These are phyloP conservation scores for Naganishia sp. DNA, from an alignment of 1,284 basidiomycete species.

Conservation along the genomic window DNA sequence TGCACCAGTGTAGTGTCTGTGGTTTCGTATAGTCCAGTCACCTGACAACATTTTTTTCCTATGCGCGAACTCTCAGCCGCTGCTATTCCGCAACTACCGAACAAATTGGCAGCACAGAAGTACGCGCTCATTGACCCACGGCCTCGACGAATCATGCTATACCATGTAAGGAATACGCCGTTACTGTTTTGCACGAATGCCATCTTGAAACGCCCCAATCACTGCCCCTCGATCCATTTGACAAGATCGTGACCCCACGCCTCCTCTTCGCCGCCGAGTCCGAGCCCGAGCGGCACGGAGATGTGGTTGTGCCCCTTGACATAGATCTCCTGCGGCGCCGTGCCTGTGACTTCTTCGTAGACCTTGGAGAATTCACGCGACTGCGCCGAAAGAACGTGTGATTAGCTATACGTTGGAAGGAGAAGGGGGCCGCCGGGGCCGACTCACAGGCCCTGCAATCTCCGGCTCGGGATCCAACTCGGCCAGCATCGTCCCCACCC, in stretches of 20 bases:
- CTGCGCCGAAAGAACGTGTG: not conserved
- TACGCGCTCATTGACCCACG: not conserved
- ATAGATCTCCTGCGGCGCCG: not conserved
- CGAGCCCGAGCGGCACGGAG: constrained; percentile 29
- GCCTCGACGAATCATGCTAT: too few species aligned
- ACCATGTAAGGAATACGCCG: too few species aligned
- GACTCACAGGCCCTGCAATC: constrained; percentile 25
- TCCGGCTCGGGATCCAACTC: constrained; percentile 30
- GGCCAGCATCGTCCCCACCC: constrained; percentile 26
- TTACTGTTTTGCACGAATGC: too few species aligned
- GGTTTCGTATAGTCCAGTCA: too few species aligned
- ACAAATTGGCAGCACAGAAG: not conserved
- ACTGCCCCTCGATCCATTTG: constrained; percentile 16
- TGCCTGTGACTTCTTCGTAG: constrained; percentile 6
- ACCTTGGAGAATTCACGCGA: constrained; percentile 14
- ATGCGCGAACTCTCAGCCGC: too few species aligned
- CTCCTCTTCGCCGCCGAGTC: constrained; percentile 30
- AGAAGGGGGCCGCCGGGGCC: not conserved
- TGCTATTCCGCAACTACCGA: not conserved
- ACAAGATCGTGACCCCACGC: constrained; percentile 21
- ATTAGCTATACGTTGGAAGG: not conserved
- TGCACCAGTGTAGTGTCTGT: too few species aligned
- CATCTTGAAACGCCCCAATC: not conserved
- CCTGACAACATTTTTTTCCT: too few species aligned
- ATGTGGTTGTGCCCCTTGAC: constrained; percentile 31